These are phyloP conservation scores for Backusella tuberculispora DNA, from an alignment of 192 early-diverging fungal species.

Conservation along the genomic window DNA sequence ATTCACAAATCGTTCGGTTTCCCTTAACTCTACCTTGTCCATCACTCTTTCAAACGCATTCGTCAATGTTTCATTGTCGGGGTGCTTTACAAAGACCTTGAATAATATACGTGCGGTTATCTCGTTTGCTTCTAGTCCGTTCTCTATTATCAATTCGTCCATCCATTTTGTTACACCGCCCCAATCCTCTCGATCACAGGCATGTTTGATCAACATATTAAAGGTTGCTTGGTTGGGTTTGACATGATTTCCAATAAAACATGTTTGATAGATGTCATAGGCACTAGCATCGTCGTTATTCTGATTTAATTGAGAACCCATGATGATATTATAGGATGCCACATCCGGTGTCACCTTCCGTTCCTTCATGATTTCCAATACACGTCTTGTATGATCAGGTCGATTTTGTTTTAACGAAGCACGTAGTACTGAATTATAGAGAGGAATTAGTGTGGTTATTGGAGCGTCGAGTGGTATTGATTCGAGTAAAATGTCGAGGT, in stretches of 20 bases:
- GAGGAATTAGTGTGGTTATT: background rate
- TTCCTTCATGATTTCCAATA: slow-evolving; percentile 9
- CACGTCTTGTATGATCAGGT: background rate
- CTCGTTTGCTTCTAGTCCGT: background rate
- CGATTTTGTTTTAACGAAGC: slow-evolving; percentile 18
- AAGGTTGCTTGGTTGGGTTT: slow-evolving; percentile 26
- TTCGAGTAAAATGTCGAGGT: background rate
- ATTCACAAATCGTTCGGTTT: slow-evolving; percentile 10
- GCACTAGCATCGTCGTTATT: background rate
- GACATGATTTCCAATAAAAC: background rate
- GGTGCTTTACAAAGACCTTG: background rate
- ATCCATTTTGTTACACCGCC: slow-evolving; percentile 16
- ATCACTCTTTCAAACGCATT: slow-evolving; percentile 21
- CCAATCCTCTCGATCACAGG: slow-evolving; percentile 17
- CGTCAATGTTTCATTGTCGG: background rate
- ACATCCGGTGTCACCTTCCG: background rate
- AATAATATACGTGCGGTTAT: slow-evolving; percentile 31
- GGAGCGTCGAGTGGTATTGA: background rate
- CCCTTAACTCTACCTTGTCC: background rate
- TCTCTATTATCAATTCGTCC: background rate
- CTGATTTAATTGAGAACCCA: slow-evolving; percentile 6
- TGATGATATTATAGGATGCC: slow-evolving; percentile 27
- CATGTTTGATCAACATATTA: slow-evolving; percentile 29
- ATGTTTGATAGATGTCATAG: background rate
- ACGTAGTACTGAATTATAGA: slow-evolving; percentile 16